phyloP scores from a whole-genome alignment of 768 basidiomycete genomes.

The Crucibulum laeve region DNA sequence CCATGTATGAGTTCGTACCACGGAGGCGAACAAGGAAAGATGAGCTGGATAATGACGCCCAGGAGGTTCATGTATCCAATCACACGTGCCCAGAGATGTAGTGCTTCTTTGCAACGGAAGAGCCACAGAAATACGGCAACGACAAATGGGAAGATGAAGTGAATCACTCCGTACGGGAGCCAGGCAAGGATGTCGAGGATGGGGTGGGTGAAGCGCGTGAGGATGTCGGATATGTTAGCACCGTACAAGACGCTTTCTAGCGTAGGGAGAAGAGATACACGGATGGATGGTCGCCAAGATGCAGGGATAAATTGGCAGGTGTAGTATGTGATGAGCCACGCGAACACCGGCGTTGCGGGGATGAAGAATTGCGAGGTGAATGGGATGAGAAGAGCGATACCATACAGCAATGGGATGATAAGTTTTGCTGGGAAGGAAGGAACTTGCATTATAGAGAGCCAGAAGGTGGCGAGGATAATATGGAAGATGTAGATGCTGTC shows the following conservation, averaged over 20 bases:
- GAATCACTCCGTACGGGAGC: slow-evolving; percentile 92
- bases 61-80: slow-evolving; percentile 93
- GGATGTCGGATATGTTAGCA: slow-evolving; percentile 95
- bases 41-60: slow-evolving; percentile 84
- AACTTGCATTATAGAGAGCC: slow-evolving; percentile 67
- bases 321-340: slow-evolving; percentile 86
- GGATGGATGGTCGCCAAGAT: slow-evolving; percentile 73
- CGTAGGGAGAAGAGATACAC: slow-evolving; percentile 90
- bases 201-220: slow-evolving; percentile 94
- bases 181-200: slow-evolving; percentile 91
- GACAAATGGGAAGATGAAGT: slow-evolving; percentile 85
- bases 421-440: slow-evolving; percentile 75
- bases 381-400: slow-evolving; percentile 69
- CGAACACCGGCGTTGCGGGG: slow-evolving; percentile 82
- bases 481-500: slow-evolving; percentile 69
- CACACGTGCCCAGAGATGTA: slow-evolving; percentile 79
- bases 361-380: slow-evolving; percentile 88
- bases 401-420: slow-evolving; percentile 69
- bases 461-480: slow-evolving; percentile 57
- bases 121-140: slow-evolving; percentile 87
- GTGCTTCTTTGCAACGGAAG: slow-evolving; percentile 74
- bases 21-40: slow-evolving; percentile 90
- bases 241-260: slow-evolving; percentile 94
- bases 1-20: slow-evolving; percentile 55
- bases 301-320: slow-evolving; percentile 82